Percentiles rank a stretch among this genome's conserved stretches.
Evolutionary conservation across 1,139 yeast species (phyloP).

Genomic region (Taiozyma sp.): DNA sequence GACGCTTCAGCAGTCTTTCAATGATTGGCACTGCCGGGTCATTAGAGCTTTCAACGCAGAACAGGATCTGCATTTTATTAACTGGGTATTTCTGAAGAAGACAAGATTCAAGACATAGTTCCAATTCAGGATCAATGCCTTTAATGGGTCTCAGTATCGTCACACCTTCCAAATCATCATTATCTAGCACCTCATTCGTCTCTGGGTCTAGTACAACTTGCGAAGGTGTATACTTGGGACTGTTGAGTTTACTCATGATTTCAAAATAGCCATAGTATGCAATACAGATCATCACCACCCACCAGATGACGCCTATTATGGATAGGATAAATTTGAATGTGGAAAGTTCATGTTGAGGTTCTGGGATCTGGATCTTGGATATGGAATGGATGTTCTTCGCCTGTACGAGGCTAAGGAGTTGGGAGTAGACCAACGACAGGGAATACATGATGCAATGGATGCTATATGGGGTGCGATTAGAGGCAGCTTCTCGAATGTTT

Average conservation of each 20-base stretch:
- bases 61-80: slow-evolving; percentile 58
- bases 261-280: slow-evolving; percentile 21
- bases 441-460: neutral
- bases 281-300: slow-evolving; percentile 16
- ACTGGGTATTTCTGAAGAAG: slow-evolving; percentile 65
- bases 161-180: slow-evolving; percentile 51
- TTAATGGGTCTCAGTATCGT: slow-evolving; percentile 79
- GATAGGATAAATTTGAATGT: slow-evolving; percentile 5
- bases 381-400: neutral
- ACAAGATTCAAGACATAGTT: slow-evolving; percentile 62
- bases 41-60: slow-evolving; percentile 61
- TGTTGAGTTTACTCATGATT: slow-evolving; percentile 16
- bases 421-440: neutral
- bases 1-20: slow-evolving; percentile 41
- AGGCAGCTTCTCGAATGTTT: neutral
- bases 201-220: slow-evolving; percentile 1
- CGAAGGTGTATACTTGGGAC: slow-evolving; percentile 14
- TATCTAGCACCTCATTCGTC: slow-evolving; percentile 8
- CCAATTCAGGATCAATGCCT: slow-evolving; percentile 78
- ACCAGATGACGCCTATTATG: slow-evolving; percentile 20
- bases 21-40: slow-evolving; percentile 70
- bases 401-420: neutral
- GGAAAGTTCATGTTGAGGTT: neutral
- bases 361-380: neutral
- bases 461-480: neutral